Percentiles rank a stretch among this genome's conserved stretches.
These are phyloP conservation scores for Trapa bicornis DNA, from an alignment of 345 rosid species.

Conservation along the genomic window DNA sequence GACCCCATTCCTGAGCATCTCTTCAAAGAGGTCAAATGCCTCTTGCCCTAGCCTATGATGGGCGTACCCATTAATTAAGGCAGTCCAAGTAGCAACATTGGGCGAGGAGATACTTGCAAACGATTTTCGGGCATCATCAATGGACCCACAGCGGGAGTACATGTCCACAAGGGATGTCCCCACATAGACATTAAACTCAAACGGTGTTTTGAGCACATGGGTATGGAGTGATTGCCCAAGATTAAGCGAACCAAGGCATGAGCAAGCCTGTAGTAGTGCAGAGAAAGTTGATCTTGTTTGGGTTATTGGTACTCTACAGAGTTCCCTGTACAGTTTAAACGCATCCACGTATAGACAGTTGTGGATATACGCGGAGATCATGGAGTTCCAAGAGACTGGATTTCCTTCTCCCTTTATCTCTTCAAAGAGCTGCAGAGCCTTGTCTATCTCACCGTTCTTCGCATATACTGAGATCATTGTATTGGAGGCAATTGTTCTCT, in stretches of 20 bases:
- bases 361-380: slow-evolving; percentile 41
- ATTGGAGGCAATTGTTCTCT: slow-evolving; percentile 28
- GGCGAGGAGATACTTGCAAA: slow-evolving; percentile 31
- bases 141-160: slow-evolving; percentile 51
- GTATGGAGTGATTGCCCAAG: slow-evolving; percentile 42
- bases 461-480: slow-evolving; percentile 44
- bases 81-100: slow-evolving; percentile 49
- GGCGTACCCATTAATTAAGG: slow-evolving; percentile 47
- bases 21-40: slow-evolving; percentile 30
- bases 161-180: slow-evolving; percentile 50
- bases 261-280: slow-evolving; percentile 37
- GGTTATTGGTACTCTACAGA: slow-evolving; percentile 20
- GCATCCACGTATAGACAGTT: slow-evolving; percentile 32
- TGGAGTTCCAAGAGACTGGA: slow-evolving; percentile 51
- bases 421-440: slow-evolving; percentile 40
- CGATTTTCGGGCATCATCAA: slow-evolving; percentile 32
- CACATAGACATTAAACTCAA: slow-evolving; percentile 33
- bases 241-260: slow-evolving; percentile 45
- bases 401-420: slow-evolving; percentile 30
- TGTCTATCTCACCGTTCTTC: slow-evolving; percentile 33
- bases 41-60: slow-evolving; percentile 40
- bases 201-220: slow-evolving; percentile 34
- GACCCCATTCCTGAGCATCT: slow-evolving; percentile 26
- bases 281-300: slow-evolving; percentile 45
- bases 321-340: slow-evolving; percentile 21